A percentile compares a stretch with the other conserved stretches of the same genome.
phyloP scores from a whole-genome alignment of 2,329 filamentous ascomycete genomes.

The Xylariales sp. region DNA sequence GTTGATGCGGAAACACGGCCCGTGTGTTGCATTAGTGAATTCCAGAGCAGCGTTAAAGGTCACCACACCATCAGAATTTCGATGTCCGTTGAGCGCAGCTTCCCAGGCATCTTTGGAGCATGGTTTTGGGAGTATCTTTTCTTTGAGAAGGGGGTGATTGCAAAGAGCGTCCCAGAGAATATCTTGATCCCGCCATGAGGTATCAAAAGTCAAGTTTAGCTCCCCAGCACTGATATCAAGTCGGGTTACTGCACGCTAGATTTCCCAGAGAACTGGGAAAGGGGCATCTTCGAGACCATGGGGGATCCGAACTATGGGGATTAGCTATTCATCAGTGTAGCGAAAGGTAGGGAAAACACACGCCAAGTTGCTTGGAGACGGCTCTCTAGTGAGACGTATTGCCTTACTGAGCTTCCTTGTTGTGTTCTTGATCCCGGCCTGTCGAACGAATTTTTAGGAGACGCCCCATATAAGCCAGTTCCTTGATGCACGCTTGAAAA shows the following conservation, averaged over 20 bases:
- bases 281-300: slow-evolving; percentile 37
- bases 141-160: slow-evolving; percentile 32
- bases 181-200: slow-evolving; percentile 38
- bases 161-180: slow-evolving; percentile 37
- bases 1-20: slow-evolving; percentile 39
- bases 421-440: too few relatives aligned
- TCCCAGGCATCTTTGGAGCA: slow-evolving; percentile 42
- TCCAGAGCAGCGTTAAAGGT: slow-evolving; percentile 38
- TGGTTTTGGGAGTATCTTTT: slow-evolving; percentile 43
- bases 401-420: too few relatives aligned
- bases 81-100: slow-evolving; percentile 33
- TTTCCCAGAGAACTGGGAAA: slow-evolving; percentile 48
- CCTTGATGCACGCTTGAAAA: too few relatives aligned
- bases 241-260: slow-evolving; percentile 41
- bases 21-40: slow-evolving; percentile 26
- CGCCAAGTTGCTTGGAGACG: slow-evolving; percentile 23
- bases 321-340: neutral
- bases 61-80: slow-evolving; percentile 30
- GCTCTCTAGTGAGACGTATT: too few relatives aligned
- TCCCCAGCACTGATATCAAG: slow-evolving; percentile 36
- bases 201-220: slow-evolving; percentile 29
- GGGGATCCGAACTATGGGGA: slow-evolving; percentile 26
- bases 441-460: too few relatives aligned
- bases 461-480: too few relatives aligned
- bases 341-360: slow-evolving; percentile 15